Base-by-base conservation (phyloP, 2,329 filamentous ascomycete species). In the Fusarium tupiense region DNA sequence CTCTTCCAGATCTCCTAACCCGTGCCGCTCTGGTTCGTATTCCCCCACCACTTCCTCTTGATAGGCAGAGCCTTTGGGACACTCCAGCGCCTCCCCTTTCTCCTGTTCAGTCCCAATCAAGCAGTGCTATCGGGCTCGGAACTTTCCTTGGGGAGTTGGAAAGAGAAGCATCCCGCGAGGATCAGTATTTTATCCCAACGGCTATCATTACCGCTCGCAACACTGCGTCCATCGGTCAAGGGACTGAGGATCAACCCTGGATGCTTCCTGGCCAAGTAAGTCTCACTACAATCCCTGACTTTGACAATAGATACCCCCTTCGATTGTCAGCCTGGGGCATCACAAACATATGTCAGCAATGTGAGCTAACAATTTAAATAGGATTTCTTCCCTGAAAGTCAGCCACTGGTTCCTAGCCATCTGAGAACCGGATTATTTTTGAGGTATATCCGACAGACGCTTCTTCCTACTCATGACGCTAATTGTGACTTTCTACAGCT, bases 211-310 rank as follows among this genome's bases (percentile, higher is more conserved):
- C 41, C 37, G 41, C 41, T 19, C 44, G 38, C 11, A 14, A 31
- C 4, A 35, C 49, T 37, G n/a, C 6, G 7, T 43, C 33, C 13
- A 33, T 17, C 5, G 9, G 26, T 8, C 46, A 44, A 17, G 40
- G 26, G 2, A 11, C 13, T 9, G 9, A 6, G 4, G 14, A 24
- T 20, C 64, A 26, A 7, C 50, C 29, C 29, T 74, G 57, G 54
- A 31, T 33, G 11, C 20, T 74, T 12, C 63, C 60, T 7, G 57
- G 64, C 9, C 41, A n/a, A 26, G 71, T 74, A 52, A 69, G 71
- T 68, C 4, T 38, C 20, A 54, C 35, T 19, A 13, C 16, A 35
- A 38, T 19, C 35, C 54, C 33, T 14, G 4, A 35, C 61, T 13
- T 13, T 54, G 26, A 22, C 19, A 22, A 22, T 5, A 8, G 16